Conservation (phyloP, 2,329 filamentous ascomycete species). For the Ophiocordyceps sinensis region DNA sequence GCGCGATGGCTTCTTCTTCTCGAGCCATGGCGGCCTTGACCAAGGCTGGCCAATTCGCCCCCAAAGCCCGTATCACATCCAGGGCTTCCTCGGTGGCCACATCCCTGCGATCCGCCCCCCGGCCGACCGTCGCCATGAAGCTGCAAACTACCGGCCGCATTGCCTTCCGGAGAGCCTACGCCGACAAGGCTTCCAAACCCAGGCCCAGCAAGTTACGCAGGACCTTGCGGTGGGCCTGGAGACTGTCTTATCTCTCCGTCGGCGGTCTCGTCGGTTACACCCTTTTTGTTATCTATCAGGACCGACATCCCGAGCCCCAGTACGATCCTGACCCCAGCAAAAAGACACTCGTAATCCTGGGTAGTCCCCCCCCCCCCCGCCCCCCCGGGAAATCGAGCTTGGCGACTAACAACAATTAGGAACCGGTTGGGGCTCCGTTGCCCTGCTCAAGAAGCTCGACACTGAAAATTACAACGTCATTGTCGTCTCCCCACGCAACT, state of each 20-base stretch:
- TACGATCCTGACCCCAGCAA: conserved; percentile 66
- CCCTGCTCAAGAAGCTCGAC: conserved; percentile 94
- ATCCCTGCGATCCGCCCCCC: conserved; percentile 8
- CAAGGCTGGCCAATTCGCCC: conserved; percentile 14
- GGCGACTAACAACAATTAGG: conserved; percentile 34
- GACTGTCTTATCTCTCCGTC: conserved; percentile 62
- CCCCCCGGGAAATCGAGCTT: background rate
- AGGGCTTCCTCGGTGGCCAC: conserved; percentile 18
- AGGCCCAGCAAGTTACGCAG: conserved; percentile 47
- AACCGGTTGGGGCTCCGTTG: conserved; percentile 91
- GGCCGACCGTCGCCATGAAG: conserved; percentile 19
- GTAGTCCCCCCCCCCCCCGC: conserved; percentile 29
- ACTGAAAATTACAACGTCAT: conserved; percentile 98
- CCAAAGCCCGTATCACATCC: conserved; percentile 14
- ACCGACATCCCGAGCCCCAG: conserved; percentile 72
- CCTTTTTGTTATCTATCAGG: conserved; percentile 68
- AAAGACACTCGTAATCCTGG: conserved; percentile 93
- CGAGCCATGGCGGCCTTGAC: conserved; percentile 25
- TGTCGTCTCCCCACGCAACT: conserved; percentile 95
- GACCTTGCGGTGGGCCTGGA: conserved; percentile 68
- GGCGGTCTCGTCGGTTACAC: conserved; percentile 57
- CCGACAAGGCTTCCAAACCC: conserved; percentile 34
- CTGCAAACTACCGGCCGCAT: conserved; percentile 21
- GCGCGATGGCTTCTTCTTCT: conserved; percentile 30
- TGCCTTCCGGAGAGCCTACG: conserved; percentile 30